These are phyloP conservation scores for Wickerhamomyces bovis DNA, from an alignment of 805 yeast species.

Conservation along the genomic window DNA sequence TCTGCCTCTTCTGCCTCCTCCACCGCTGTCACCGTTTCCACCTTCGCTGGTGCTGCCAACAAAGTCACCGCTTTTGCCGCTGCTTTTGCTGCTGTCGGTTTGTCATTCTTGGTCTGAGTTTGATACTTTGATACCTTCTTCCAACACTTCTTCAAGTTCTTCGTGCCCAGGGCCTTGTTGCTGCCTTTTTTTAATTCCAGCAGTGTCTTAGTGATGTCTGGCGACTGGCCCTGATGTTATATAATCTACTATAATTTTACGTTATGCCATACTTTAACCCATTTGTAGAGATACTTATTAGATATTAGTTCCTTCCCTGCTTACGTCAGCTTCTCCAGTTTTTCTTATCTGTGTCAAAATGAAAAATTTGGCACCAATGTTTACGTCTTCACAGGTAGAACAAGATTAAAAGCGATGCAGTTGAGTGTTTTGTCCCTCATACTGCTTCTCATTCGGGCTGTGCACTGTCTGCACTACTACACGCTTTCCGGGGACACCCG, in stretches of 20 bases:
- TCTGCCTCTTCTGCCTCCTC: slow-evolving; percentile 6
- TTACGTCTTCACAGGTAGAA: too few species aligned
- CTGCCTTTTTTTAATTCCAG: neutral
- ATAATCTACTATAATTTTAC: neutral
- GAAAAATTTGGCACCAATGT: too few species aligned
- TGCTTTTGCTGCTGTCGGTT: slow-evolving; percentile 14
- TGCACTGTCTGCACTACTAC: slow-evolving; percentile 57
- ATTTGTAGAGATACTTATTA: too few species aligned
- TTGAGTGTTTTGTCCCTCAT: neutral
- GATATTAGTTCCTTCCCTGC: too few species aligned
- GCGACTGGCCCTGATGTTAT: neutral
- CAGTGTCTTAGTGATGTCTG: neutral
- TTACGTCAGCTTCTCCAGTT: neutral
- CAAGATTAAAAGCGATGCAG: neutral
- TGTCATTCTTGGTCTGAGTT: slow-evolving; percentile 14
- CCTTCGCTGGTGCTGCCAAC: slow-evolving; percentile 19
- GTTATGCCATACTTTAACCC: neutral
- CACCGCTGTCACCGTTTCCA: slow-evolving; percentile 10
- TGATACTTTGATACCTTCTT: neutral
- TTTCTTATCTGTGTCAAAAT: neutral
- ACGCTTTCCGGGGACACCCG: slow-evolving; percentile 66
- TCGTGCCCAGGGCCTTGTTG: neutral
- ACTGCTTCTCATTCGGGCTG: slow-evolving; percentile 3
- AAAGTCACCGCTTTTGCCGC: slow-evolving; percentile 15
- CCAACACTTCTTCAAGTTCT: neutral